Conservation (phyloP, 1,139 yeast genomes). For the Insectozyma bohioensis region DNA sequence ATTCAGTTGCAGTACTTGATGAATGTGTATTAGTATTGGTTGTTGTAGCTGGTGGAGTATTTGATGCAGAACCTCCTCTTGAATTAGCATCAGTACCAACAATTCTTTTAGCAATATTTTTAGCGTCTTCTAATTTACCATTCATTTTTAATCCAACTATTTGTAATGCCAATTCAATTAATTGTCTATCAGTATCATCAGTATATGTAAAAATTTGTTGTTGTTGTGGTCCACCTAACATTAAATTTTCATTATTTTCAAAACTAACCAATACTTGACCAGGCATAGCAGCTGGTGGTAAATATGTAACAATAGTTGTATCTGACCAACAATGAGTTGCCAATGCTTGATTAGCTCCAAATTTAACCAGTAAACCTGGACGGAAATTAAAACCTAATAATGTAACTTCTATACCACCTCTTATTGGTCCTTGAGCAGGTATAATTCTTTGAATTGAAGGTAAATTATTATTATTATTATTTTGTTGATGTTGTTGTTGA, state of each 20-base stretch:
- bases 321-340: constrained; percentile 97
- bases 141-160: constrained; percentile 95
- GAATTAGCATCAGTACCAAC: constrained; percentile 55
- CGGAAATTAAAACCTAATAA: constrained; percentile 83
- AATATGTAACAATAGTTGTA: constrained; percentile 85
- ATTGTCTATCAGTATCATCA: constrained; percentile 90
- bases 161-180: constrained; percentile 88
- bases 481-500: constrained; percentile 13
- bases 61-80: constrained; percentile 7
- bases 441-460: constrained; percentile 81
- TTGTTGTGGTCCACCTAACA: constrained; percentile 37
- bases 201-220: constrained; percentile 78
- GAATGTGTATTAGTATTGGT: constrained; percentile 6
- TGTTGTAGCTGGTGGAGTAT: constrained; percentile 8
- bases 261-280: constrained; percentile 92
- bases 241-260: constrained; percentile 45
- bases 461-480: constrained; percentile 16
- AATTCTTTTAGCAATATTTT: constrained; percentile 83
- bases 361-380: constrained; percentile 77
- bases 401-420: constrained; percentile 96
- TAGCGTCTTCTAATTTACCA: constrained; percentile 90
- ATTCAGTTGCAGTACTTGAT: constrained; percentile 27
- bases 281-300: constrained; percentile 85
- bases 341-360: constrained; percentile 79
- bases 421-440: constrained; percentile 91